Evolutionary conservation across 192 early-diverging fungal genomes (phyloP).

Genomic region (Backusella morwellensis): DNA sequence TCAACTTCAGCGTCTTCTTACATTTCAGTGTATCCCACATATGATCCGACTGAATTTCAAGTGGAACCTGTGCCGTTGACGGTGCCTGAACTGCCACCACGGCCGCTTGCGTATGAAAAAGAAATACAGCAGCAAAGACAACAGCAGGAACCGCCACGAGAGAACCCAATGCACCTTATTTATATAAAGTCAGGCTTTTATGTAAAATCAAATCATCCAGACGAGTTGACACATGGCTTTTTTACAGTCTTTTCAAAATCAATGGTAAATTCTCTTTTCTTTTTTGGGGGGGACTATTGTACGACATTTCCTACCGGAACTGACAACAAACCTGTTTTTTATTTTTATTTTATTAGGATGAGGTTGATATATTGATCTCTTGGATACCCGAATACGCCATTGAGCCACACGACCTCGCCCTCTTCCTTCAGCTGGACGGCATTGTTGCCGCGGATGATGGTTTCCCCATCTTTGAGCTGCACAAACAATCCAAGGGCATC

Average conservation of each 20-base stretch:
- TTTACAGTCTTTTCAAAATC: conserved; percentile 13
- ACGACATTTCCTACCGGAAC: neutral
- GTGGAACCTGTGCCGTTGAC: conserved; percentile 1
- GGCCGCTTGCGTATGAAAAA: neutral
- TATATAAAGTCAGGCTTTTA: conserved; percentile 30
- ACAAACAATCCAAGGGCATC: conserved; percentile 11
- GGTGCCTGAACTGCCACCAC: conserved; percentile 9
- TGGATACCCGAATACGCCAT: conserved; percentile 35
- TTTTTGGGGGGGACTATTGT: neutral
- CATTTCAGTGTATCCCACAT: neutral
- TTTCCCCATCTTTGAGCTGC: conserved; percentile 7
- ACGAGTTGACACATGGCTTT: conserved; percentile 17
- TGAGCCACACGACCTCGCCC: conserved; percentile 11
- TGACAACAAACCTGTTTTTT: neutral
- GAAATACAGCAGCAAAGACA: neutral
- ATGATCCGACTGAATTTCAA: conserved; percentile 13
- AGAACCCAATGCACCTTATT: conserved; percentile 11
- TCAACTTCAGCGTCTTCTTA: neutral
- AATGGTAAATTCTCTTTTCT: neutral
- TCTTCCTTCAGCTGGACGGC: conserved; percentile 21
- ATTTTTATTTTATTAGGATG: neutral
- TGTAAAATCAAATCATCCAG: neutral
- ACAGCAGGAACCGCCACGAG: neutral
- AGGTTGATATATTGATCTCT: conserved; percentile 5
- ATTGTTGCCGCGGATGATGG: conserved; percentile 11